Conservation (phyloP, 179 eudicot genomes). For the Corrigiola litoralis region DNA sequence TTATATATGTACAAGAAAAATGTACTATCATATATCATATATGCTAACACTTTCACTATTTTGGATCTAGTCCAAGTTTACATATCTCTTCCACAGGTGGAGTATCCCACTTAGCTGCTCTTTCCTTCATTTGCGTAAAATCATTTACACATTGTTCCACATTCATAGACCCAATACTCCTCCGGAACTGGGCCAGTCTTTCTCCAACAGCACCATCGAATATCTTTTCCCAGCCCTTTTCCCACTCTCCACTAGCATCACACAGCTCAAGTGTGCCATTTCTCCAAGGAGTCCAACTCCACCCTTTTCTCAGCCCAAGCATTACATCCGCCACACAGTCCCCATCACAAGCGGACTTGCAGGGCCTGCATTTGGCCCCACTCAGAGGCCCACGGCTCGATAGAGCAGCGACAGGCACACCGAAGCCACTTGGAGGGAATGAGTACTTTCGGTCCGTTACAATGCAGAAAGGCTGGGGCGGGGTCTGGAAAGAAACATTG, state of each 20-base stretch:
- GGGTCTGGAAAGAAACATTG: constrained; percentile 27
- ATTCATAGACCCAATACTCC: constrained; percentile 33
- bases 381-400: constrained; percentile 76
- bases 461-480: constrained; percentile 63
- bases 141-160: constrained; percentile 50
- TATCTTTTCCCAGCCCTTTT: constrained; percentile 56
- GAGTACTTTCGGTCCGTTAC: constrained; percentile 62
- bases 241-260: constrained; percentile 69
- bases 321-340: constrained; percentile 49
- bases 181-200: constrained; percentile 39
- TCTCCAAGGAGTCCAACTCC: constrained; percentile 83
- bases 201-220: constrained; percentile 52
- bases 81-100: constrained; percentile 55
- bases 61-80: constrained; percentile 39
- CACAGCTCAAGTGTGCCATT: constrained; percentile 54
- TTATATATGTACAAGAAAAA: constrained; percentile 20
- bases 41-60: neutral
- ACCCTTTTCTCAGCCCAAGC: constrained; percentile 37
- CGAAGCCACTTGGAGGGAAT: constrained; percentile 48
- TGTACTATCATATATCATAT: neutral
- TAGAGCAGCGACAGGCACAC: constrained; percentile 74
- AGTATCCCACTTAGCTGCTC: constrained; percentile 51
- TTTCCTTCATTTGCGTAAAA: constrained; percentile 44
- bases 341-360: constrained; percentile 47
- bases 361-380: constrained; percentile 91